Percentiles rank a stretch among this genome's conserved stretches.
phyloP scores from a whole-genome alignment of 2,329 filamentous ascomycete species.

The Diplodia intermedia region DNA sequence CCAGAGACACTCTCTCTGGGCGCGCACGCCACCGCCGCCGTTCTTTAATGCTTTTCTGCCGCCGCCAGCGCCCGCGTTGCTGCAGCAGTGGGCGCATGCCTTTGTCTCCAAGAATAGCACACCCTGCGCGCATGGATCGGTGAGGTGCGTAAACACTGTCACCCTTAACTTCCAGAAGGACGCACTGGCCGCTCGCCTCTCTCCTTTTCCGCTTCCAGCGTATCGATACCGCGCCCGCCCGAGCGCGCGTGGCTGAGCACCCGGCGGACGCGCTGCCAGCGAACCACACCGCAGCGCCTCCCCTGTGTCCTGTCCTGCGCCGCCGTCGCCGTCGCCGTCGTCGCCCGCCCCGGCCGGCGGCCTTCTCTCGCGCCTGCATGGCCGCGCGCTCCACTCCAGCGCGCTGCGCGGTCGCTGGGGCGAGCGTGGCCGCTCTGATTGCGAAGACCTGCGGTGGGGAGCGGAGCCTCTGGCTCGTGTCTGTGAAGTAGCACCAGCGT shows the following conservation, averaged over 20 bases:
- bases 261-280: background rate
- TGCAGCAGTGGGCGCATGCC: constrained; percentile 15
- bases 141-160: constrained; percentile 7
- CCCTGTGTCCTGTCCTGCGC: background rate
- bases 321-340: background rate
- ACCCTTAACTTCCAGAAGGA: constrained; percentile 21
- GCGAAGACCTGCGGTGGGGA: constrained; percentile 21
- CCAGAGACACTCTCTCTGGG: background rate
- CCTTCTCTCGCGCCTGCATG: constrained; percentile 12
- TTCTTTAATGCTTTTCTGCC: constrained; percentile 20
- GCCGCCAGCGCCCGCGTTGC: constrained; percentile 7
- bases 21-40: background rate
- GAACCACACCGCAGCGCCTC: constrained; percentile 1
- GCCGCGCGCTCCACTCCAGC: background rate
- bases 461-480: constrained; percentile 14
- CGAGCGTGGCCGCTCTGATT: constrained; percentile 4
- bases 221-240: constrained; percentile 13
- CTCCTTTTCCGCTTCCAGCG: constrained; percentile 13
- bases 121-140: constrained; percentile 4
- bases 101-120: constrained; percentile 20
- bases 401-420: constrained; percentile 18
- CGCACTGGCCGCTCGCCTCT: constrained; percentile 10
- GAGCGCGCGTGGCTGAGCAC: constrained; percentile 7
- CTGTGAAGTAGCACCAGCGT: constrained; percentile 11
- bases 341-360: background rate